Evolutionary conservation across 176 grass and related monocot genomes (phyloP), one percentile per base, ranked within the genome.

Genomic region (Cocos nucifera): DNA sequence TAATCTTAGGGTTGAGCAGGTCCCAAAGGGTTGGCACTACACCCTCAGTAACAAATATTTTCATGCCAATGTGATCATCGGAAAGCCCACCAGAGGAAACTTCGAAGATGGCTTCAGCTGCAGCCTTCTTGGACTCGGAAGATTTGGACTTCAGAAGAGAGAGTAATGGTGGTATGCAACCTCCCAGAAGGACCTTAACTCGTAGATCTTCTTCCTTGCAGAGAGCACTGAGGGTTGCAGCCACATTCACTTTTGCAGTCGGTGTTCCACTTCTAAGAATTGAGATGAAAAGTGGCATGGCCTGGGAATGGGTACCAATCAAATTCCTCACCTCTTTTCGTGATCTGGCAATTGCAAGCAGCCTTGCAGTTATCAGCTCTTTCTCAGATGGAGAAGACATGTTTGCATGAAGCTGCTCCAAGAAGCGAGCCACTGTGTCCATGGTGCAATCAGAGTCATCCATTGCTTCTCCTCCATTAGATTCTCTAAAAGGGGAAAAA

Each of bases 21-120:
- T 86, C 78, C 92, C 92, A 96, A 2, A 96, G 66, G 62, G 87
- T 96, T 0, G 87, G 92, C 28, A 96, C 87, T 14, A 96, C 92
- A 58, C 78, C 87, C 77, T 96, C 92, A 20, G 87, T 97, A 27
- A 91, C 87, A 78, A 97, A 97, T 80, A 97, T 97, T 87, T 91
- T 91, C 76, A 85, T 91, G 49, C 93, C 87, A 78, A 97, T 88
- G 67, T 97, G 93, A 68, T 97, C 93, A 64, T 97, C 87, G 1
- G 67, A 97, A 56, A 97, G 80, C 49, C 93, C 84, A 32, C 82
- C 81, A 63, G 80, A 91, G 17, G 93, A 97, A 17, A 97, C 87
- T 76, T 88, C 93, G 73, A 80, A 88, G 69, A 91, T 88, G 62
- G 87, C 84, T 74, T 97, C 87, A 54, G 93, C 83, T 62, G 93